A percentile compares a stretch with the other conserved stretches of the same genome.
Evolutionary conservation across 768 basidiomycete genomes (phyloP).

Genomic region (Tubosaeta sp.): DNA sequence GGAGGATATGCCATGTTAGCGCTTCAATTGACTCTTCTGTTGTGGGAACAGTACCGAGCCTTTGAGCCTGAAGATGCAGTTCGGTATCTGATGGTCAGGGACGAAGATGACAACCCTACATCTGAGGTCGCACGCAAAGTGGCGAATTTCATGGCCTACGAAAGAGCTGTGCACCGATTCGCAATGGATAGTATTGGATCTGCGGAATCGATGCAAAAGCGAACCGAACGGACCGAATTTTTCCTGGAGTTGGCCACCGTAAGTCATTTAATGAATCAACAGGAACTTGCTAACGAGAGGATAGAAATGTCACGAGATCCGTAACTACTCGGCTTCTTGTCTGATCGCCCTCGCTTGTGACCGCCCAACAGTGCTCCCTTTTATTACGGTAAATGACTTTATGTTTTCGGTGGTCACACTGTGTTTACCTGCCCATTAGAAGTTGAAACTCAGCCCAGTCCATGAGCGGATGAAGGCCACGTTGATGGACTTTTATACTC

Average conservation of each 20-base stretch:
- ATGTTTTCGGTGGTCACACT: not conserved
- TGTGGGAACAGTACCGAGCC: constrained; percentile 35
- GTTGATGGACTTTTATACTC: constrained; percentile 23
- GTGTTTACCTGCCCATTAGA: constrained; percentile 8
- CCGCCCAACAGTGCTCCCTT: constrained; percentile 34
- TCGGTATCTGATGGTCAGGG: constrained; percentile 33
- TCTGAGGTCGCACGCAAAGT: constrained; percentile 29
- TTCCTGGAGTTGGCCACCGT: constrained; percentile 47
- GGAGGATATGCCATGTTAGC: constrained; percentile 42
- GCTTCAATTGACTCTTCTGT: constrained; percentile 39
- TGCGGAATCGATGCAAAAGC: constrained; percentile 18
- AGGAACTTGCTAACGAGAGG: not conserved
- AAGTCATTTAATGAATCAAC: not conserved
- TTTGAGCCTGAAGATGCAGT: constrained; percentile 44
- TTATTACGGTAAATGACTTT: constrained; percentile 18
- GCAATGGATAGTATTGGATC: constrained; percentile 36
- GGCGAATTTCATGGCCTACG: constrained; percentile 32
- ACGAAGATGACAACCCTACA: constrained; percentile 25
- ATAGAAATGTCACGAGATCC: constrained; percentile 42
- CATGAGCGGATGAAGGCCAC: constrained; percentile 18
- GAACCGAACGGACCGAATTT: constrained; percentile 32
- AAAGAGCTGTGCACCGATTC: constrained; percentile 37
- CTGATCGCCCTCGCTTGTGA: constrained; percentile 41
- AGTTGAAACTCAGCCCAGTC: constrained; percentile 21
- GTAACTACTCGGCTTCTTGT: constrained; percentile 44